phyloP scores from a whole-genome alignment of 164 flowering plant species.

The Dillenia turbinata region DNA sequence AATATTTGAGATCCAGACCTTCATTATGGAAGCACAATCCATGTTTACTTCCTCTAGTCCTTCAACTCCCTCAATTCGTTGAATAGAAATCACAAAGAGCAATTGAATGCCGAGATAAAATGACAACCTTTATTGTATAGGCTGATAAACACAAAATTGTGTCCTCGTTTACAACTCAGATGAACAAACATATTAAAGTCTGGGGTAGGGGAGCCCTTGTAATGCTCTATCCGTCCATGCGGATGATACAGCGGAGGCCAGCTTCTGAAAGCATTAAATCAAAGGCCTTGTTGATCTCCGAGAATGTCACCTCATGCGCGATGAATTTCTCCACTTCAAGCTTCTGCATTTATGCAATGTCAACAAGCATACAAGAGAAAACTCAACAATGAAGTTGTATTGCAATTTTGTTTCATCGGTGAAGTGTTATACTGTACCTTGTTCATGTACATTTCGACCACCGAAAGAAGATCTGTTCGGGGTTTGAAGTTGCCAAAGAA shows the following conservation, averaged over 20 bases:
- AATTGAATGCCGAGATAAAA: no score
- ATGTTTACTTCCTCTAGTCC: no score
- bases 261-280: constrained; percentile 55
- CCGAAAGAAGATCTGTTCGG: constrained; percentile 50
- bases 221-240: constrained; percentile 16
- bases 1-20: no score
- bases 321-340: constrained; percentile 66
- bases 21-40: neutral
- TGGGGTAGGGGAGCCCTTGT: no score
- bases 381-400: no score
- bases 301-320: constrained; percentile 56
- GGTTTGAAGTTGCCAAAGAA: constrained; percentile 76
- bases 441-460: constrained; percentile 71
- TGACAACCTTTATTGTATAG: no score
- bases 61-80: no score
- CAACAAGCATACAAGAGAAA: neutral
- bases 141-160: no score
- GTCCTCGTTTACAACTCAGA: no score
- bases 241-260: constrained; percentile 56
- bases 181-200: no score
- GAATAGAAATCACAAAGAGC: constrained; percentile 33
- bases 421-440: constrained; percentile 32
- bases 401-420: no score
- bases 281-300: constrained; percentile 78
- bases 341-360: constrained; percentile 28